phyloP scores from a whole-genome alignment of 2,329 filamentous ascomycete genomes.

The Calonectria henricotiae region DNA sequence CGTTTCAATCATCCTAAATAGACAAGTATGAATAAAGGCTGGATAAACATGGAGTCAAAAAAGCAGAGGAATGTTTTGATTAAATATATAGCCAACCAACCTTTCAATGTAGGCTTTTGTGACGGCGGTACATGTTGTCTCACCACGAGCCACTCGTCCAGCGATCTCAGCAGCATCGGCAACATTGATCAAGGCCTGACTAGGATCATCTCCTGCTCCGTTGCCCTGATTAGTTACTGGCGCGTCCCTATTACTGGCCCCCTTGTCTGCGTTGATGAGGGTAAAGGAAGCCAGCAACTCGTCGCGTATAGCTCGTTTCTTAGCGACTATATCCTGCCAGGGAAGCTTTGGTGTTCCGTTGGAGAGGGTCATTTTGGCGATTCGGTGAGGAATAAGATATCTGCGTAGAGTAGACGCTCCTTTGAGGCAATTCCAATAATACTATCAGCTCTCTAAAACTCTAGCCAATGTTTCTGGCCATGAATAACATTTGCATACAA shows the following conservation, averaged over 20 bases:
- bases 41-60: neutral
- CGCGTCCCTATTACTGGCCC: neutral
- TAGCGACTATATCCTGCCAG: slow-evolving; percentile 33
- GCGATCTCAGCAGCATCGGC: neutral
- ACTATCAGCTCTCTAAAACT: neutral
- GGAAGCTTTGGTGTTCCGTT: slow-evolving; percentile 15
- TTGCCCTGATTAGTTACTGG: neutral
- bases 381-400: neutral
- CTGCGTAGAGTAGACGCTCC: neutral
- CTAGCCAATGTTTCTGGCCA: neutral
- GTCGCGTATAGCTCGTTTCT: slow-evolving; percentile 19
- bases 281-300: slow-evolving; percentile 3
- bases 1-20: slow-evolving; percentile 31
- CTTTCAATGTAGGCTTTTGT: slow-evolving; percentile 33
- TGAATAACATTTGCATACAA: neutral
- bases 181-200: neutral
- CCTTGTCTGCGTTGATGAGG: neutral
- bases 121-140: slow-evolving; percentile 26
- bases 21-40: neutral
- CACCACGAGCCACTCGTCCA: neutral
- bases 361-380: slow-evolving; percentile 21
- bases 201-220: neutral
- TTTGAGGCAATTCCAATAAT: neutral
- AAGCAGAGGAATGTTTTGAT: no score
- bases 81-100: neutral